Evolutionary conservation across 202 grass and related monocot genomes (phyloP), one percentile per base, ranked within the genome.

Genomic region (Miscanthus sacchariflorus): DNA sequence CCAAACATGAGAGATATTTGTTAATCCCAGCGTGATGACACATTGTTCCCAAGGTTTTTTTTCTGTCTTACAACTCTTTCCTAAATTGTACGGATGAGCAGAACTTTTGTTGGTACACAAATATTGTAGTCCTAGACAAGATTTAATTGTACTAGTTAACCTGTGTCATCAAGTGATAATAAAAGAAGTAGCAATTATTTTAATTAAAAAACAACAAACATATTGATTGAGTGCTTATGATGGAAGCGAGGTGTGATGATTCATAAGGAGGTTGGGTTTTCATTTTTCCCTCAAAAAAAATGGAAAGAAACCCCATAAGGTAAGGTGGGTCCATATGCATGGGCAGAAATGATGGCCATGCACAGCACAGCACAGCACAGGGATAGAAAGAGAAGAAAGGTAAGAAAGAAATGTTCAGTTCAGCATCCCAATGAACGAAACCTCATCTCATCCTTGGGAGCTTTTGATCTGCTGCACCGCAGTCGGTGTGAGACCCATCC

Each of bases 291-390:
- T 5, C 7, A 19, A 35, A 77, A 54, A 35, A 36, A 70, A 19
- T 0, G 35, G 12, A 39, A 38, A 70, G 30, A 78, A 78, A 58
- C 2, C 48, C 21, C 75, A 77, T 21, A 52, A 40, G 49, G 36
- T 68, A 35, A 14, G 27, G 76, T 50, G 86, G 89, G 0, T 82
- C 86, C 82, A 46, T 72, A 81, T 78, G 64, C 86, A 82, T 78
- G 86, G 65, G 64, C 64, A 73, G 35, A 73, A 82, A 91, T 89
- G 82, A 91, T 89, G 78, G 68, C 21, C 69, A 83, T 83, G 14
- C 44, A 50, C 15, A 39, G 50, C 74, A n/a, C 74, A 86, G 65
- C 30, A 52, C 17, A 39, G 50, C 74, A n/a, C 75, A 86, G 65
- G 42, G 42, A 77, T 82, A 85, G 71, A 91, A 88, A 85, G 77